Conservation (phyloP, 2,329 filamentous ascomycete species). For the Colletotrichum tropicale region DNA sequence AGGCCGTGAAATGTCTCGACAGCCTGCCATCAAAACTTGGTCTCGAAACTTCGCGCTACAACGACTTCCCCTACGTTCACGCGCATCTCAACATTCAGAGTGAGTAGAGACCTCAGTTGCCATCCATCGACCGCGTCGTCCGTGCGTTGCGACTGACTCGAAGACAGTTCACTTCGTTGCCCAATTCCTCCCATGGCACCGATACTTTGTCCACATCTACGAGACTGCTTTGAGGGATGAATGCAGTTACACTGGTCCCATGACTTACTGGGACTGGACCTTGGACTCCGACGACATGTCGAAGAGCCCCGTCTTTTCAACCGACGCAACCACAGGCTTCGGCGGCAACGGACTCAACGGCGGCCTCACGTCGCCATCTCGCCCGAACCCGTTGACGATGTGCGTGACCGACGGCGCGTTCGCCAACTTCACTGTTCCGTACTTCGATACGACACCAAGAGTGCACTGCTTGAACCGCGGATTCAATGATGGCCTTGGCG, state of each 20-base stretch:
- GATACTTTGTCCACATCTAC: slow-evolving; percentile 36
- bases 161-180: slow-evolving; percentile 31
- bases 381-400: background rate
- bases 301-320: slow-evolving; percentile 24
- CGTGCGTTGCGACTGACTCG: background rate
- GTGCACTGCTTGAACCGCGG: slow-evolving; percentile 30
- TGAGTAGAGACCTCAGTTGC: background rate
- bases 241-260: slow-evolving; percentile 27
- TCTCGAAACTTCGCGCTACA: slow-evolving; percentile 28
- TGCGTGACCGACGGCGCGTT: slow-evolving; percentile 28
- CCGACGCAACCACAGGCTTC: slow-evolving; percentile 27
- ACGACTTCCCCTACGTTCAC: slow-evolving; percentile 36
- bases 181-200: slow-evolving; percentile 37
- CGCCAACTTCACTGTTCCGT: slow-evolving; percentile 21
- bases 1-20: slow-evolving; percentile 31
- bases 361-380: background rate
- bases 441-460: slow-evolving; percentile 5
- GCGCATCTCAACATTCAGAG: slow-evolving; percentile 14
- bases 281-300: slow-evolving; percentile 29
- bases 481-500: slow-evolving; percentile 20
- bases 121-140: background rate
- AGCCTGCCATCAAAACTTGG: slow-evolving; percentile 28
- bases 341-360: slow-evolving; percentile 29
- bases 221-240: slow-evolving; percentile 27
- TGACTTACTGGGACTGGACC: slow-evolving; percentile 39